Conservation (phyloP, 305 asterid species). For the Striga hermonthica region DNA sequence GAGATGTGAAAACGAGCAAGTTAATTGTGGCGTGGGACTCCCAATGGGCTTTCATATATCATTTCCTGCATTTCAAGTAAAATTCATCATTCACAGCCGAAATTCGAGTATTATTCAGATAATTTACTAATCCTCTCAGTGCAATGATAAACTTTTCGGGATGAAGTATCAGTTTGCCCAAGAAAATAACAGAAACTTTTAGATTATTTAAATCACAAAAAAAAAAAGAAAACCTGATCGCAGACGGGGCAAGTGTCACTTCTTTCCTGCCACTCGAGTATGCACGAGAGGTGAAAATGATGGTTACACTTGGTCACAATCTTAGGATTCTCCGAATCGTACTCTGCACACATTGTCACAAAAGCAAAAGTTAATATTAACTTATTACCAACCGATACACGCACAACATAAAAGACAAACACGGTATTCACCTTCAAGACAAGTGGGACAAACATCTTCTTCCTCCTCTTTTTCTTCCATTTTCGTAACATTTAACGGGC, state of each 20-base stretch:
- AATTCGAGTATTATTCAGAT: too few species aligned
- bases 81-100: too few species aligned
- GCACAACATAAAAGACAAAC: background rate
- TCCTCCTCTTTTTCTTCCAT: conserved; percentile 39
- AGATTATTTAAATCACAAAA: background rate
- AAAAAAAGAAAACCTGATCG: conserved; percentile 50
- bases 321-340: conserved; percentile 65
- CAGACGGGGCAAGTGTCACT: conserved; percentile 76
- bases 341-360: conserved; percentile 38
- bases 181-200: background rate
- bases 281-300: conserved; percentile 88
- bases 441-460: conserved; percentile 77
- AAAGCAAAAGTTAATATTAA: background rate
- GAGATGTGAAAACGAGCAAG: conserved; percentile 14
- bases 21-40: conserved; percentile 11
- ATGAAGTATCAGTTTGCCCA: too few species aligned
- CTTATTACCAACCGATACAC: background rate
- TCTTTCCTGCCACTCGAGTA: conserved; percentile 91
- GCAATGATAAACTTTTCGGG: too few species aligned
- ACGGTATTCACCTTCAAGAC: conserved; percentile 64
- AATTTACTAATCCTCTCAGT: too few species aligned
- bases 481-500: conserved; percentile 27
- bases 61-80: conserved; percentile 49
- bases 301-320: conserved; percentile 69
- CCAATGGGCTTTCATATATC: conserved; percentile 49